Percentiles rank a stretch among this genome's conserved stretches.
Conservation (phyloP, 1,284 basidiomycete genomes). For the Paramarasmius palmivorus region DNA sequence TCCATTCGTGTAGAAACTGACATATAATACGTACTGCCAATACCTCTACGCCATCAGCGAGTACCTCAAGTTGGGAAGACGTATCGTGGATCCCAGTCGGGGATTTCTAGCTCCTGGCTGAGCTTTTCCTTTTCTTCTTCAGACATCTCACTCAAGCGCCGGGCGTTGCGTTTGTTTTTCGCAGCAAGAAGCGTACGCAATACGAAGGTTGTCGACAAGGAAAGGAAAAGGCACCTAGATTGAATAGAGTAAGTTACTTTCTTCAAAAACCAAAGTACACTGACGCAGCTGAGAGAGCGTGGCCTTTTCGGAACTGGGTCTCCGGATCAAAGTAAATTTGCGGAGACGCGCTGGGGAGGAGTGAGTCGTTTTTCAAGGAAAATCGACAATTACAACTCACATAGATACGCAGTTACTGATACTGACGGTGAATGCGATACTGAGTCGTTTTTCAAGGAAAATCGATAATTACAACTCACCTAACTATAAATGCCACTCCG, state of each 20-base stretch:
- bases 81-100: conserved; percentile 13
- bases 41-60: too few species aligned
- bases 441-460: background rate
- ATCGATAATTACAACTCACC: conserved; percentile 35
- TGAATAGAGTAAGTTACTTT: too few species aligned
- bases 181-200: conserved; percentile 77
- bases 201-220: conserved; percentile 77
- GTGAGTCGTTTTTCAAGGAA: background rate
- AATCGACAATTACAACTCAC: conserved; percentile 30
- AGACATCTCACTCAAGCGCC: conserved; percentile 8
- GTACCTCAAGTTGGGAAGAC: conserved; percentile 9
- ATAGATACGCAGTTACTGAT: conserved; percentile 58
- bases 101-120: conserved; percentile 4
- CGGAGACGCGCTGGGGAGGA: conserved; percentile 45
- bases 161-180: conserved; percentile 35
- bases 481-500: conserved; percentile 58
- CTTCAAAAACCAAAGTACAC: background rate
- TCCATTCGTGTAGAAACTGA: too few species aligned
- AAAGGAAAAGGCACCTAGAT: conserved; percentile 11
- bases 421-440: too few species aligned
- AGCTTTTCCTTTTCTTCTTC: conserved; percentile 7
- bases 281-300: conserved; percentile 7
- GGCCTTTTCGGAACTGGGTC: conserved; percentile 45
- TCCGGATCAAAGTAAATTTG: conserved; percentile 57
- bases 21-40: too few species aligned